A percentile compares a stretch with the other conserved stretches of the same genome.
Conservation (phyloP, 148 eudicot genomes). For the Chenopodium formosanum region DNA sequence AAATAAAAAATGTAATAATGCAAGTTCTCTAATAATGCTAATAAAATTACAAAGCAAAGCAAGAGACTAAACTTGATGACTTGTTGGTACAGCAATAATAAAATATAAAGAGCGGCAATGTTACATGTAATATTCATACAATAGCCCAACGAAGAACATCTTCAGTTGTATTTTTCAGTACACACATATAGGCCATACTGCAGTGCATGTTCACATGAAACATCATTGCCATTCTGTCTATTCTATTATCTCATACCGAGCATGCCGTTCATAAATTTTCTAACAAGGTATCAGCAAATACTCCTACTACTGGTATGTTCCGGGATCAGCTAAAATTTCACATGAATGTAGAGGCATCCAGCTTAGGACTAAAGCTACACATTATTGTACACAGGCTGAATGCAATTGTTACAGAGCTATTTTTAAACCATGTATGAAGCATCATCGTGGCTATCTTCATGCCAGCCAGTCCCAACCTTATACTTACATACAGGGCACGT, state of each 20-base stretch:
- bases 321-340: not conserved
- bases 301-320: not conserved
- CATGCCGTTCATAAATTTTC: not conserved
- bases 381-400: not conserved
- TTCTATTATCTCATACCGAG: not conserved
- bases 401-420: not conserved
- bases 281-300: not conserved
- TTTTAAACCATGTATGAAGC: constrained; percentile 63
- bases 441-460: constrained; percentile 43
- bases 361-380: constrained; percentile 1
- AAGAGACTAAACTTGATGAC: not conserved
- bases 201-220: not conserved
- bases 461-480: constrained; percentile 70
- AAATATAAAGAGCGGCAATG: not conserved
- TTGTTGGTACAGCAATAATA: not conserved
- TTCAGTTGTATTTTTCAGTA: not conserved
- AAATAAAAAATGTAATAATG: too few species aligned
- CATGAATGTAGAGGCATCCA: constrained; percentile 9
- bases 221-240: not conserved
- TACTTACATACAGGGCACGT: constrained; percentile 94
- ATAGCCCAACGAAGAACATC: not conserved
- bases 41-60: not conserved
- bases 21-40: too few species aligned
- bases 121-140: not conserved
- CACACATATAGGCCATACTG: not conserved